Percentiles rank a stretch among this genome's conserved stretches.
These are phyloP conservation scores for Hymenoscyphus albidus DNA, from an alignment of 2,329 filamentous ascomycete genomes.

Conservation along the genomic window DNA sequence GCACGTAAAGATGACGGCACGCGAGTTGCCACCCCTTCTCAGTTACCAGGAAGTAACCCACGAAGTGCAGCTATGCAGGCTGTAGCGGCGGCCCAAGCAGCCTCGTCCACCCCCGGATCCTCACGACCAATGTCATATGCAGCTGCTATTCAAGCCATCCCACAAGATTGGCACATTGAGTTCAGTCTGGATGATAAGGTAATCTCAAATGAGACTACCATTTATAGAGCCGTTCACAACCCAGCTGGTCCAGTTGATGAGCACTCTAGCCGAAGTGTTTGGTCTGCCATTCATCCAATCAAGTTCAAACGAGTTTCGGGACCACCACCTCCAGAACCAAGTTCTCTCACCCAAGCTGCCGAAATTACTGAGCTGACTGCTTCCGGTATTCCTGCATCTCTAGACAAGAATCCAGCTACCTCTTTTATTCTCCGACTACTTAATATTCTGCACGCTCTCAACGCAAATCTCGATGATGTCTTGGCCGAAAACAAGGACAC, in stretches of 20 bases:
- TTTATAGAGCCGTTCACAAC: constrained; percentile 85
- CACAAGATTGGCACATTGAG: constrained; percentile 96
- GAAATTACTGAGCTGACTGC: constrained; percentile 51
- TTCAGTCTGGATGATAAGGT: constrained; percentile 83
- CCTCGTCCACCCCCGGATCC: constrained; percentile 44
- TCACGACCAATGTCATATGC: constrained; percentile 76
- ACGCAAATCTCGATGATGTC: constrained; percentile 89
- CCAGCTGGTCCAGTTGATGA: constrained; percentile 57
- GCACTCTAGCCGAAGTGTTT: constrained; percentile 70
- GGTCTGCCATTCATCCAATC: constrained; percentile 86
- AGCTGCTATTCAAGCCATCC: constrained; percentile 72
- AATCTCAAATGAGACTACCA: constrained; percentile 87
- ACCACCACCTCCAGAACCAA: constrained; percentile 70
- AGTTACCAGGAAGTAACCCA: constrained; percentile 47
- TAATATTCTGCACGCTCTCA: constrained; percentile 87
- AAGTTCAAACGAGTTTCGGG: constrained; percentile 85
- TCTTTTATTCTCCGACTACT: constrained; percentile 83
- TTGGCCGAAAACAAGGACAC: constrained; percentile 71
- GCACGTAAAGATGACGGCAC: constrained; percentile 91
- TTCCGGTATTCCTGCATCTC: constrained; percentile 67
- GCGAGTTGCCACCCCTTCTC: constrained; percentile 75
- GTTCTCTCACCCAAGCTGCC: constrained; percentile 53
- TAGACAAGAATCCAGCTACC: constrained; percentile 79
- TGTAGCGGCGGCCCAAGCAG: constrained; percentile 34
- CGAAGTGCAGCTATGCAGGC: constrained; percentile 40